Conservation (phyloP, 768 basidiomycete genomes). For the Boletus tylopilopsis region DNA sequence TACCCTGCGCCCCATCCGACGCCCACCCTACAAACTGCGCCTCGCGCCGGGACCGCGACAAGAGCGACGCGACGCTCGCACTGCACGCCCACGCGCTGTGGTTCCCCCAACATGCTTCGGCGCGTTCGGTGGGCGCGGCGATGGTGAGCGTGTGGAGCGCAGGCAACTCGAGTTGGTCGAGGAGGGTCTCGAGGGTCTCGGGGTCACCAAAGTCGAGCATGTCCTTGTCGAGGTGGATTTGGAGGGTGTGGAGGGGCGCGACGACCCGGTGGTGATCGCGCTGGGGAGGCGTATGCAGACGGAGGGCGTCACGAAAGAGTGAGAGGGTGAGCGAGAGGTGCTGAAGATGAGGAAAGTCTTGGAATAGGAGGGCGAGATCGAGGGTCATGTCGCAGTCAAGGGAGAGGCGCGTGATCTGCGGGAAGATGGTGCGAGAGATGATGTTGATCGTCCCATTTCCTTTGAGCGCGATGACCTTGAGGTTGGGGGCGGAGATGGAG, state of each 20-base stretch:
- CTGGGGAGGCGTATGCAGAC: conserved; percentile 6
- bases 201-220: conserved; percentile 20
- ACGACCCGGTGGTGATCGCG: conserved; percentile 1
- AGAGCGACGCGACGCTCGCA: conserved; percentile 9
- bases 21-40: no score
- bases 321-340: conserved; percentile 15
- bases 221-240: conserved; percentile 22
- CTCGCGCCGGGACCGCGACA: conserved; percentile 15
- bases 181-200: conserved; percentile 11
- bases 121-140: background rate
- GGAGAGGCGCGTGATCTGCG: conserved; percentile 23
- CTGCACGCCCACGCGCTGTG: conserved; percentile 13
- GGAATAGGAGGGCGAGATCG: conserved; percentile 18
- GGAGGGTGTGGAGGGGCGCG: conserved; percentile 8
- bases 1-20: background rate
- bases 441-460: conserved; percentile 12
- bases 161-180: conserved; percentile 22
- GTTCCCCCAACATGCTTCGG: conserved; percentile 1
- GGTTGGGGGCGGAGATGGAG: conserved; percentile 12
- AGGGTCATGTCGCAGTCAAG: conserved; percentile 17
- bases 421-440: conserved; percentile 14
- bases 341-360: conserved; percentile 15
- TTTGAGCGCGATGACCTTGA: conserved; percentile 13
- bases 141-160: conserved; percentile 15
- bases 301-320: conserved; percentile 9